A percentile compares a stretch with the other conserved stretches of the same genome.
phyloP scores from a whole-genome alignment of 768 basidiomycete genomes.

The Pleurotus citrinopileatus region DNA sequence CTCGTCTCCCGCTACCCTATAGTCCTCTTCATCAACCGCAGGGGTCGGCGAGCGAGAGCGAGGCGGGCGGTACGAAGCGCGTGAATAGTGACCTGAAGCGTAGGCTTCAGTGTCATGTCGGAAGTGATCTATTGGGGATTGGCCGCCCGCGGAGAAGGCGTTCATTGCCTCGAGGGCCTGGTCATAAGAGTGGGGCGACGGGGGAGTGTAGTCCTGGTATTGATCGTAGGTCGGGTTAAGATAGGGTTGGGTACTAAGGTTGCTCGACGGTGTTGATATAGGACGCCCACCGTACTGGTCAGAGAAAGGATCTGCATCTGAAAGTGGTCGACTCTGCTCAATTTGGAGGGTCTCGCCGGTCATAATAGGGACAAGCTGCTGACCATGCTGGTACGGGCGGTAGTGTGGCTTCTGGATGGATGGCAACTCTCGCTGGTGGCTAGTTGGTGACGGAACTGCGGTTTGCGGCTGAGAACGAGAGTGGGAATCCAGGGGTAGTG shows the following conservation, averaged over 20 bases:
- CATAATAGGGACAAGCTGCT: slow-evolving; percentile 56
- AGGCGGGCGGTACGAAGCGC: slow-evolving; percentile 44
- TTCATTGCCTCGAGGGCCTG: slow-evolving; percentile 29
- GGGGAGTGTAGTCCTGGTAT: slow-evolving; percentile 32
- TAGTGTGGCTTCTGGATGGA: slow-evolving; percentile 23
- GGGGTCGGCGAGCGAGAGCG: slow-evolving; percentile 79
- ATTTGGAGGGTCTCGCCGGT: slow-evolving; percentile 65
- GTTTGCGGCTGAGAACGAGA: neutral
- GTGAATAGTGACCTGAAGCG: slow-evolving; percentile 57
- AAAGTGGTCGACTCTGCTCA: slow-evolving; percentile 21
- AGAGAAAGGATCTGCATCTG: slow-evolving; percentile 24
- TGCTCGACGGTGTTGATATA: slow-evolving; percentile 24
- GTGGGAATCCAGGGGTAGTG: neutral
- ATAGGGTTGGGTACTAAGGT: slow-evolving; percentile 14
- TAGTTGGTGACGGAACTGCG: slow-evolving; percentile 1
- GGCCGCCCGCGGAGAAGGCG: slow-evolving; percentile 29
- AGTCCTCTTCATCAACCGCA: slow-evolving; percentile 70
- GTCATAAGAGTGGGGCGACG: slow-evolving; percentile 28
- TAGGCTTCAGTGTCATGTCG: slow-evolving; percentile 67
- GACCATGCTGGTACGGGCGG: slow-evolving; percentile 57
- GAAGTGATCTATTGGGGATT: slow-evolving; percentile 49
- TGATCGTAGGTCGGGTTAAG: slow-evolving; percentile 19
- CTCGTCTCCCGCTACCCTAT: slow-evolving; percentile 53
- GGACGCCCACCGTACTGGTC: slow-evolving; percentile 24
- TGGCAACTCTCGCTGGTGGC: slow-evolving; percentile 11